These are phyloP conservation scores for Annulohypoxylon nitens DNA, from an alignment of 495 filamentous ascomycete genomes.

Conservation along the genomic window DNA sequence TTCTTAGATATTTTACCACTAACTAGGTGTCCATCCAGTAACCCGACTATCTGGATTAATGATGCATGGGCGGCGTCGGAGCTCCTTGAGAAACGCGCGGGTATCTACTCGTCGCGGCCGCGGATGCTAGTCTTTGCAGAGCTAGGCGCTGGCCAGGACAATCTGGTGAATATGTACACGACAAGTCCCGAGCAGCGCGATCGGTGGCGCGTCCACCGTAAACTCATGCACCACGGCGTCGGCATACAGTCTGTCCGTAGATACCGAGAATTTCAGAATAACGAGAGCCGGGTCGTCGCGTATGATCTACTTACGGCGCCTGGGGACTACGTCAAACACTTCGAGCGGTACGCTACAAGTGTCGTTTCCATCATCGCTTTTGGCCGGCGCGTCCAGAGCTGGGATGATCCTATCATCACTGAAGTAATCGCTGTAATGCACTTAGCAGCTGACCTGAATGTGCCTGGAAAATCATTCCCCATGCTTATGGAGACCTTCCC, in stretches of 20 bases:
- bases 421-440: slow-evolving; percentile 75
- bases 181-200: slow-evolving; percentile 64
- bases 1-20: not conserved
- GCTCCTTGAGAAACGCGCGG: slow-evolving; percentile 68
- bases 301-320: slow-evolving; percentile 64
- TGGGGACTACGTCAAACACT: slow-evolving; percentile 68
- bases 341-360: slow-evolving; percentile 74
- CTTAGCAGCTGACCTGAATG: slow-evolving; percentile 73
- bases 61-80: slow-evolving; percentile 71
- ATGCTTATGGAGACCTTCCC: slow-evolving; percentile 74
- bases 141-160: slow-evolving; percentile 69
- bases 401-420: slow-evolving; percentile 70
- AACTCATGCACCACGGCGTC: slow-evolving; percentile 71
- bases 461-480: slow-evolving; percentile 71
- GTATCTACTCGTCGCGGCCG: slow-evolving; percentile 67
- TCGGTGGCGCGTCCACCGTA: slow-evolving; percentile 71
- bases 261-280: slow-evolving; percentile 72
- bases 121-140: slow-evolving; percentile 72
- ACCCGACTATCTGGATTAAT: slow-evolving; percentile 75
- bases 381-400: slow-evolving; percentile 69
- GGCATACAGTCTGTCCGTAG: slow-evolving; percentile 70
- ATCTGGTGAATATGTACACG: slow-evolving; percentile 69
- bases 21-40: slow-evolving; percentile 51
- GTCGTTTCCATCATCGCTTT: slow-evolving; percentile 75
- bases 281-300: slow-evolving; percentile 66